A percentile compares a stretch with the other conserved stretches of the same genome.
Conservation (phyloP, 345 rosid species). For the Angophora floribunda region DNA sequence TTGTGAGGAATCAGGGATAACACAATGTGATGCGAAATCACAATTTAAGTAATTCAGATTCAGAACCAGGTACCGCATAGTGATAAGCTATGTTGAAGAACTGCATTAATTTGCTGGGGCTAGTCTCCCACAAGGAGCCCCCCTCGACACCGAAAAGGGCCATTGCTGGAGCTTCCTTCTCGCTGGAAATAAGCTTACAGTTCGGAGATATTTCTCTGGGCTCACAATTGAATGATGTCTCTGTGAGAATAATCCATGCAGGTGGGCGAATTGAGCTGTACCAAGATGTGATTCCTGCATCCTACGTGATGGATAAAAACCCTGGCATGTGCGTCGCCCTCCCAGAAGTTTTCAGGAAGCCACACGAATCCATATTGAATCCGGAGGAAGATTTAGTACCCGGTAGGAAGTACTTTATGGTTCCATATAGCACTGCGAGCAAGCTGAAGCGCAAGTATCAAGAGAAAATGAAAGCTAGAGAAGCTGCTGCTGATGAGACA, state of each 20-base stretch:
- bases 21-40: not conserved
- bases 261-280: conserved; percentile 44
- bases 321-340: conserved; percentile 44
- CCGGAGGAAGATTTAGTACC: conserved; percentile 35
- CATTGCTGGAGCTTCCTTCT: not conserved
- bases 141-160: conserved; percentile 1
- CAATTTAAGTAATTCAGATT: not conserved
- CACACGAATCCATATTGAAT: conserved; percentile 22
- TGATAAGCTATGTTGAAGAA: conserved; percentile 18
- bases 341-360: conserved; percentile 43
- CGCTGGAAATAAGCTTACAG: conserved; percentile 5
- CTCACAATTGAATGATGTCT: conserved; percentile 3
- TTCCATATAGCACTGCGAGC: conserved; percentile 36
- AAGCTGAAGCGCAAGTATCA: conserved; percentile 28
- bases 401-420: conserved; percentile 35
- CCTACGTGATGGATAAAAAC: conserved; percentile 41
- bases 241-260: conserved; percentile 46
- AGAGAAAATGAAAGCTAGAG: conserved; percentile 3
- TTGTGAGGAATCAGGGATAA: not conserved
- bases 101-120: conserved; percentile 14
- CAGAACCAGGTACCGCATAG: not conserved
- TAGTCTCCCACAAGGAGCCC: not conserved
- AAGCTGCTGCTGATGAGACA: not conserved
- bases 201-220: conserved; percentile 8
- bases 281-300: conserved; percentile 21